These are phyloP conservation scores for Fusarium beomiforme DNA, from an alignment of 2,329 filamentous ascomycete species.

Conservation along the genomic window DNA sequence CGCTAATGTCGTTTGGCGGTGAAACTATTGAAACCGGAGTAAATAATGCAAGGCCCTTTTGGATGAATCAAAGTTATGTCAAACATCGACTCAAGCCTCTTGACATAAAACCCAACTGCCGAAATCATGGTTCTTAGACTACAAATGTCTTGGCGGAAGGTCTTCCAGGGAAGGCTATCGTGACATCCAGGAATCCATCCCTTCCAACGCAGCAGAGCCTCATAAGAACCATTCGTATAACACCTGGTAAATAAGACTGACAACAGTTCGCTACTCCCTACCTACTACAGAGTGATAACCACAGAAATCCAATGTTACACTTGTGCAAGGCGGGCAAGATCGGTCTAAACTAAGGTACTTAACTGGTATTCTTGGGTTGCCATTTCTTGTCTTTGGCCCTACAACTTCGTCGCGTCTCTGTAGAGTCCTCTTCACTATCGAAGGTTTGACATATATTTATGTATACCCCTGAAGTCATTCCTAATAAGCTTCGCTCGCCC, in stretches of 20 bases:
- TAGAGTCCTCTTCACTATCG: background rate
- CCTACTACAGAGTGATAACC: too few species aligned
- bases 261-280: background rate
- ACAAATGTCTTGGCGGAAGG: background rate
- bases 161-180: background rate
- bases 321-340: background rate
- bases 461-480: background rate
- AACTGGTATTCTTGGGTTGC: background rate
- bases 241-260: background rate
- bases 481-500: background rate
- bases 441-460: background rate
- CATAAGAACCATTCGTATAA: background rate
- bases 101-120: conserved; percentile 23
- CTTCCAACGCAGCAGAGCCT: background rate
- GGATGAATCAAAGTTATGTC: conserved; percentile 15
- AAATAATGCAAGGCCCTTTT: conserved; percentile 34
- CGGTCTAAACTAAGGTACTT: background rate
- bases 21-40: conserved; percentile 37
- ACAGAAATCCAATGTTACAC: background rate
- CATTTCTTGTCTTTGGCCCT: background rate
- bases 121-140: background rate
- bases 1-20: conserved; percentile 31
- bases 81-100: background rate
- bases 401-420: background rate
- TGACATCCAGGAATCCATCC: background rate